Evolutionary conservation across 345 rosid species (phyloP), one percentile per base, ranked within the genome.

Genomic region (Stellera chamaejasme): DNA sequence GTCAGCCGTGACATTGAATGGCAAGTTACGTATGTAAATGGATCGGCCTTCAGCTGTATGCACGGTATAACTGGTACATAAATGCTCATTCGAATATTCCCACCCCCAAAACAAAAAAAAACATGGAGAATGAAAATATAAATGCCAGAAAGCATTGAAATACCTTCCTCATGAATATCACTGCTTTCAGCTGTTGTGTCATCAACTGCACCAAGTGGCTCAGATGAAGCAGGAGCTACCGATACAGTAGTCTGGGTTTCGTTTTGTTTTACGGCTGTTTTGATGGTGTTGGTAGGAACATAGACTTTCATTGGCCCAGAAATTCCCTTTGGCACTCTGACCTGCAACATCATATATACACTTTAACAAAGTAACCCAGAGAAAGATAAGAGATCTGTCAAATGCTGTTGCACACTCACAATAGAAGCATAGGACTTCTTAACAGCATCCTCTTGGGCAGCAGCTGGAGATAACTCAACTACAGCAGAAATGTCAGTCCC

Each of bases 361-460:
- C 27, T 48, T 48, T 26, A 53, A 43, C 23, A 14, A 19, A 42
- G 47, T 11, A 27, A 61, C n/a, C 43, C 25, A 12, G 16, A 6
- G 14, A 48, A 56, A 47, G 39, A 8, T n/a, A 5, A 5, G 8
- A 14, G 26, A 11, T 10, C n/a, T 39, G 65, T 45, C 39, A 64
- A 49, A 14, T 48, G 45, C 48, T 25, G 11, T 46, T 13, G 46
- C 43, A 36, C 56, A 79, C 95, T 79, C 70, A 92, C 98, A 50
- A 92, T 81, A 46, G 95, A 80, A 23, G 93, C 93, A 69, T 82
- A 85, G 39, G 89, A 82, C 60, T 77, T 75, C 73, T 80, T 82
- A 48, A 81, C 76, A 72, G 77, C 80, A 79, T 84, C 88, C 63
- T 78, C 95, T 60, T 58, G 76, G 48, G 76, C 47, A 4, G 63